Percentiles rank a stretch among this genome's conserved stretches.
Evolutionary conservation across 495 filamentous ascomycete genomes (phyloP).

Genomic region (Schizothecium vesticola): DNA sequence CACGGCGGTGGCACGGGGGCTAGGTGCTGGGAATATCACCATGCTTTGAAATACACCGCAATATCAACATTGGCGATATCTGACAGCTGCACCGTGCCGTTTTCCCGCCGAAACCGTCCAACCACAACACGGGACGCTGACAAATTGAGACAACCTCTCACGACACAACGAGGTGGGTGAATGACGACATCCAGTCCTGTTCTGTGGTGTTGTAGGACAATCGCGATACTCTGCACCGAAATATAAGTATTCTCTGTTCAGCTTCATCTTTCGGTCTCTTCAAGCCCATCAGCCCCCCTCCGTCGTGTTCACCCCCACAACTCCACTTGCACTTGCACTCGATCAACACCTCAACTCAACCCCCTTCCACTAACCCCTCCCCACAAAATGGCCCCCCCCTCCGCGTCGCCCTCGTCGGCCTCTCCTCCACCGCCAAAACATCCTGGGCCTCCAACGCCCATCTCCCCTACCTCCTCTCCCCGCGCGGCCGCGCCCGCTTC

Average conservation of each 20-base stretch:
- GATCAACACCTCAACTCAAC: no score
- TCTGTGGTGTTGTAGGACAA: not conserved
- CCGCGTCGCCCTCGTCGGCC: conserved; percentile 54
- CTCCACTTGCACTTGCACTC: no score
- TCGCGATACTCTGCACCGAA: not conserved
- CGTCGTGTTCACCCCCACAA: not conserved
- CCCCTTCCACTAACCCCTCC: not conserved
- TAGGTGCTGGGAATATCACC: not conserved
- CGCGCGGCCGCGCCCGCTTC: conserved; percentile 38
- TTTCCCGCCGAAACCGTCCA: not conserved
- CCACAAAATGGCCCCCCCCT: conserved; percentile 44
- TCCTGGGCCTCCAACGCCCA: conserved; percentile 54
- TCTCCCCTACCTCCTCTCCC: conserved; percentile 49
- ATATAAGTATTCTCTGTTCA: not conserved
- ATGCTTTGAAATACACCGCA: not conserved
- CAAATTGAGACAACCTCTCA: not conserved
- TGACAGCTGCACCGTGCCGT: not conserved
- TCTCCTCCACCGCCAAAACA: conserved; percentile 41
- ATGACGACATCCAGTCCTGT: not conserved
- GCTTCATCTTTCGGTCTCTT: not conserved
- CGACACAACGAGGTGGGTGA: not conserved
- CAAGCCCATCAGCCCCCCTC: not conserved
- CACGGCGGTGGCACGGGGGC: not conserved
- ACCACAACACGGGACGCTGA: not conserved
- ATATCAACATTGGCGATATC: not conserved